These are phyloP conservation scores for Podospora tetraspora DNA, from an alignment of 495 filamentous ascomycete genomes.

Conservation along the genomic window DNA sequence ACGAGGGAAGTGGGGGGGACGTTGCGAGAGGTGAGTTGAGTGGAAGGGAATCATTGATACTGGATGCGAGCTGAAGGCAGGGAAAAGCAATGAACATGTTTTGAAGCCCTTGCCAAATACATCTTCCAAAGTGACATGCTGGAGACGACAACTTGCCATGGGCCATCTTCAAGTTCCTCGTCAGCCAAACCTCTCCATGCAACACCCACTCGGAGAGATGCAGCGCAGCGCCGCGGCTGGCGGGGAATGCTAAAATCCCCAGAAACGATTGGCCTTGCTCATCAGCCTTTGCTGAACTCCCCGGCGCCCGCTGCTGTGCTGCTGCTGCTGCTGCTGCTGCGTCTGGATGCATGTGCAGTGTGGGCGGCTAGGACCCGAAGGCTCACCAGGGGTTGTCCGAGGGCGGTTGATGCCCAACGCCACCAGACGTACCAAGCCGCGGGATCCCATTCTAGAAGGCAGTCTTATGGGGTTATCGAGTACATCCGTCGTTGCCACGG, in stretches of 20 bases:
- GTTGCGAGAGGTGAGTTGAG: neutral
- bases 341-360: neutral
- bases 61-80: no score
- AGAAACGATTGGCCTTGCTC: neutral
- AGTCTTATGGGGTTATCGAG: no score
- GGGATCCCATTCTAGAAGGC: neutral
- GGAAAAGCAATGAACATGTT: neutral
- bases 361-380: neutral
- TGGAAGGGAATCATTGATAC: neutral
- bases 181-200: neutral
- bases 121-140: neutral
- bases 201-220: neutral
- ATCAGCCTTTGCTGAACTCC: neutral
- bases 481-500: neutral
- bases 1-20: neutral
- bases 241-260: neutral
- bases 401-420: neutral
- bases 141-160: no score
- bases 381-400: neutral
- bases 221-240: neutral
- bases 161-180: neutral
- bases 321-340: no score
- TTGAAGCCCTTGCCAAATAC: neutral
- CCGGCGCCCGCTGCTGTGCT: neutral
- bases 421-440: neutral